Evolutionary conservation across 2,329 filamentous ascomycete species (phyloP).

Genomic region (Pestalotiopsis sp.): DNA sequence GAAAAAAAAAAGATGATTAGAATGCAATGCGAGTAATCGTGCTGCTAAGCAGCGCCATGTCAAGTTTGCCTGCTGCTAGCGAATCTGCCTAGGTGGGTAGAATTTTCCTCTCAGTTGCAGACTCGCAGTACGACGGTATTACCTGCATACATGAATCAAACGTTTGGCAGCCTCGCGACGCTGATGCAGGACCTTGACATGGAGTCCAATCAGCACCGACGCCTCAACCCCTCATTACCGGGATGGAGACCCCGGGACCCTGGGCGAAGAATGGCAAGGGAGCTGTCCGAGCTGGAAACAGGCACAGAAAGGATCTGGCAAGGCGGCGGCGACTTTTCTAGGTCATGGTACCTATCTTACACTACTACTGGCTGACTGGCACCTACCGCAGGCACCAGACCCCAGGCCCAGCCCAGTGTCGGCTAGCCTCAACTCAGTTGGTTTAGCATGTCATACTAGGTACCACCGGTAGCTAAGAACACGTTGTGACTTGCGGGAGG

Average conservation of each 20-base stretch:
- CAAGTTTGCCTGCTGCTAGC: too few species aligned
- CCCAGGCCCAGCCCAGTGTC: background rate
- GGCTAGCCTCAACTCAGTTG: slow-evolving; percentile 6
- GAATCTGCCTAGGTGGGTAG: too few species aligned
- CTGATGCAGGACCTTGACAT: slow-evolving; percentile 7
- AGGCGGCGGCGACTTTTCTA: slow-evolving; percentile 9
- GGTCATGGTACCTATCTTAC: background rate
- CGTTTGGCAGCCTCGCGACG: slow-evolving; percentile 6
- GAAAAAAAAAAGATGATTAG: too few species aligned
- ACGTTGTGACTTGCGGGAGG: slow-evolving; percentile 15
- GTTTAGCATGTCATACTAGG: background rate
- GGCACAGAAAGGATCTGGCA: slow-evolving; percentile 1
- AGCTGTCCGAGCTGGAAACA: background rate
- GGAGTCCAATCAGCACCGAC: slow-evolving; percentile 9
- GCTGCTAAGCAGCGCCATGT: too few species aligned
- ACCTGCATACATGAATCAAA: too few species aligned
- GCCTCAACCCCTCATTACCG: slow-evolving; percentile 5
- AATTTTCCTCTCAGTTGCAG: too few species aligned
- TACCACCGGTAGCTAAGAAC: slow-evolving; percentile 15
- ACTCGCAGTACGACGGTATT: too few species aligned
- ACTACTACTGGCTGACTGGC: background rate
- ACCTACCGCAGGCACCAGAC: background rate
- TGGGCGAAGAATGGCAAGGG: background rate
- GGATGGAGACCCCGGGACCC: slow-evolving; percentile 1
- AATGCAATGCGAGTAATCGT: too few species aligned